These are phyloP conservation scores for Gossypium davidsonii DNA, from an alignment of 441 rosid species.

Conservation along the genomic window DNA sequence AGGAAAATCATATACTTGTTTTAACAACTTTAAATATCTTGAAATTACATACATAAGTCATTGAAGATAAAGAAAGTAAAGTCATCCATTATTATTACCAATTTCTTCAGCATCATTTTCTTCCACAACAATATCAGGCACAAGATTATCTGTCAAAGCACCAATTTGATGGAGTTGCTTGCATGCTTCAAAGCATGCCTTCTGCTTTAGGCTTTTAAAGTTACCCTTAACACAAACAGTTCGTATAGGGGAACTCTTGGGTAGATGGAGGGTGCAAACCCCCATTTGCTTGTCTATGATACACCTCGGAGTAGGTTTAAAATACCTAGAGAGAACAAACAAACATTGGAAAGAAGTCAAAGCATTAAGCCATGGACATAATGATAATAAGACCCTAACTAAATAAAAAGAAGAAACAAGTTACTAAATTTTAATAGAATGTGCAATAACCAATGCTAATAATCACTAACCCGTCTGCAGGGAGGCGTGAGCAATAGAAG, in stretches of 20 bases:
- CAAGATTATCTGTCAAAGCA: constrained; percentile 74
- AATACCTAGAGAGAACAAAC: constrained; percentile 45
- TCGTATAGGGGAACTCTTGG: constrained; percentile 63
- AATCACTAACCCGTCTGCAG: constrained; percentile 73
- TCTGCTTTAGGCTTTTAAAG: constrained; percentile 44
- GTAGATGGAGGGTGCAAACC: constrained; percentile 52
- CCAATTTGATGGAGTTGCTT: constrained; percentile 59
- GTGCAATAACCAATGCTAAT: neutral
- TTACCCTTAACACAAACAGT: constrained; percentile 38
- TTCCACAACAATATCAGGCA: constrained; percentile 65
- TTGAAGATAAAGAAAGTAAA: constrained; percentile 6
- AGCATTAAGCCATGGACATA: neutral
- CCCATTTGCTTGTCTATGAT: constrained; percentile 38
- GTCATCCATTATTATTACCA: constrained; percentile 27
- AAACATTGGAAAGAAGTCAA: constrained; percentile 7
- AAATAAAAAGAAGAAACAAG: neutral
- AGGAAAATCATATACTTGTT: neutral
- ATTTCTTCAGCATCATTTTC: constrained; percentile 38
- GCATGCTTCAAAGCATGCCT: constrained; percentile 86
- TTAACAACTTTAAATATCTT: neutral
- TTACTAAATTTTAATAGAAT: neutral
- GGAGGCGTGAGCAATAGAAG: constrained; percentile 83
- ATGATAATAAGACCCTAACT: neutral
- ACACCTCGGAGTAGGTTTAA: constrained; percentile 70
- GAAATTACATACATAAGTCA: neutral